Base-by-base conservation (phyloP, 1,139 yeast genomes). In the Diutina sp. region DNA sequence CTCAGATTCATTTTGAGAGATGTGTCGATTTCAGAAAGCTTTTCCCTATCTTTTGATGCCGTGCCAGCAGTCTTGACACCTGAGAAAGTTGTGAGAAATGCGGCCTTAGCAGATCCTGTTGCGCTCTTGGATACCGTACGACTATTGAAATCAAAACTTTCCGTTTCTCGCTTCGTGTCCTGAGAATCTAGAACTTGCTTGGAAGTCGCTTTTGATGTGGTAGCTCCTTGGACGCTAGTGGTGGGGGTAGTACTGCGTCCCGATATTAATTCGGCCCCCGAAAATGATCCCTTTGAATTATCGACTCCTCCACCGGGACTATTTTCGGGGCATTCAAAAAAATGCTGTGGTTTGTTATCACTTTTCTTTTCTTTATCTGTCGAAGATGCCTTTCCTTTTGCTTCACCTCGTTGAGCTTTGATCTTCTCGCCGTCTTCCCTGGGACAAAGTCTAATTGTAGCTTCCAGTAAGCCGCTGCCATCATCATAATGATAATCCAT, bases 301-400 rank as follows among this genome's bases (percentile, higher is more conserved):
- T 12, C 41, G 41, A 16, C 21, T 28, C 30, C 38, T 47, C 51
- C 30, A 47, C 51, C 51, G 30, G 51, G 35, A 47, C 14, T 12
- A 29, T 16, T n/a, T 29, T 30, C 51, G 51, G 51, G 51, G 51
- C 51, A 30, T 21, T 47, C 51, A 47, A 47, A 47, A 47, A 28
- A 47, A 25, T 28, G 51, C 46, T 16, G 18, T 18, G 11, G 5
- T 21, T 11, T 6, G 16, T 44, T 9, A n/a, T 44, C 46, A 35
- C 14, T n/a, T 35, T 35, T n/a, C 14, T 35, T 35, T 4, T 2
- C 11, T 35, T 2, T 12, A 12, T 35, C 41, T 35, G n/a, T 35
- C 5, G 41, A 35, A 35, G 41, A 35, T 11, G 6, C 41, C n/a
- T 9, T 12, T 35, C 16, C 14, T 11, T 35, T 35, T 9, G 16